Evolutionary conservation across 805 yeast species (phyloP), one percentile per base, ranked within the genome.

Genomic region (Candida awuae): DNA sequence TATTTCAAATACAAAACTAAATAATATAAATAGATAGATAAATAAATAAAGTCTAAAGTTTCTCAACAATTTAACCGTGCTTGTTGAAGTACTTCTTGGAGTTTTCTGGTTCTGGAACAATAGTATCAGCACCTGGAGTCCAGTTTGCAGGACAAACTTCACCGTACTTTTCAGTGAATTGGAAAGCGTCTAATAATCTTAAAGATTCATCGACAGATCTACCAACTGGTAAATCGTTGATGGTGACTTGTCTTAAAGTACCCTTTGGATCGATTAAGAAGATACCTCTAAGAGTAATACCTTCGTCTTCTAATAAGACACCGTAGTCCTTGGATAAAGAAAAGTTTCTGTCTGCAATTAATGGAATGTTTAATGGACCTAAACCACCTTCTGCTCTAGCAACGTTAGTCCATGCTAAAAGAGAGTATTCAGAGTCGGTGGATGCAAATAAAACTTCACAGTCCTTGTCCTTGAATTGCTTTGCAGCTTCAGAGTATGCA

Each of bases 121-220:
- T 86, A 67, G 95, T 84, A 62, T 84, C 95, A 47, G 84, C 65
- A 71, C 98, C 98, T 66, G 84, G 81, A 43, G 80, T 77, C 98
- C 98, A 90, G 94, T 90, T 92, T 65, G 97, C 97, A 59, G 98
- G 98, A 74, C 97, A 88, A 53, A 90, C 98, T 73, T 94, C 96
- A 72, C 98, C 98, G 80, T 92, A 74, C 75, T 85, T 84, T 68
- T 88, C 97, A 58, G 95, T 84, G 88, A 94, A 92, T 75, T 90
- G 95, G 95, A 92, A 92, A 55, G 97, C 99, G 66, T 92, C 97
- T 49, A 92, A 77, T 63, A 92, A 78, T 81, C 99, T 88, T 63
- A 86, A 75, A 52, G 97, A 83, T 78, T 92, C 99, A 52, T 88
- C 97, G 54, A 92, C 98, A 61, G 84, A 83, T 77, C 98, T 87